Percentiles rank a stretch among this genome's conserved stretches.
Conservation (phyloP, 2,329 filamentous ascomycete species). For the Pyricularia sp. region DNA sequence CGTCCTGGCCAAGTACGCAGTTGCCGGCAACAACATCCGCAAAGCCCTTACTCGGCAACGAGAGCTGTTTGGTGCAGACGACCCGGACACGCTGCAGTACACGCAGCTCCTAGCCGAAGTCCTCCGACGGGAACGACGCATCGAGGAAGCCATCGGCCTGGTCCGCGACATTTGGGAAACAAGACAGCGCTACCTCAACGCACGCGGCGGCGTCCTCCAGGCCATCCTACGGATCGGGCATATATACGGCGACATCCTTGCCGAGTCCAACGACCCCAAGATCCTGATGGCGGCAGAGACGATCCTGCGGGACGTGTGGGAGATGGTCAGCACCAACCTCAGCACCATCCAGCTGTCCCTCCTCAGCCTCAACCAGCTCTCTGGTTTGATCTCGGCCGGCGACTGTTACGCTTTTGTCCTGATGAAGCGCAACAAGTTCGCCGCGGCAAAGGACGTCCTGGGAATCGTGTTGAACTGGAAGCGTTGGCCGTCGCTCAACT, state of each 20-base stretch:
- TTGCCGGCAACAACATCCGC: conserved; percentile 3
- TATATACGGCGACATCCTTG: conserved; percentile 4
- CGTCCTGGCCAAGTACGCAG: conserved; percentile 1
- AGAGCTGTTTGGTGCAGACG: conserved; percentile 1
- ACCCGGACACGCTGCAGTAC: conserved; percentile 5
- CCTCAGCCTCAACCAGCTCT: not conserved
- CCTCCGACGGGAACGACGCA: not conserved
- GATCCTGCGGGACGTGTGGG: conserved; percentile 5
- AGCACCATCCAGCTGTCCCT: not conserved
- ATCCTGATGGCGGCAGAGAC: conserved; percentile 2
- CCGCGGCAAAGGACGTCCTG: conserved; percentile 1
- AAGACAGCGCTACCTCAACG: not conserved
- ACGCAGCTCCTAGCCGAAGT: conserved; percentile 6
- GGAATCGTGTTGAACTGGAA: conserved; percentile 3
- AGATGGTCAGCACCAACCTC: conserved; percentile 2
- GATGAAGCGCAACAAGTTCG: conserved; percentile 5
- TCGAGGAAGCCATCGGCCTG: not conserved
- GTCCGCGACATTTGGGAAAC: conserved; percentile 2
- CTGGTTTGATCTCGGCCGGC: conserved; percentile 2
- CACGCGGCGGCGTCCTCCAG: not conserved
- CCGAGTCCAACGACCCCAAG: conserved; percentile 3
- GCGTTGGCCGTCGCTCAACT: not conserved
- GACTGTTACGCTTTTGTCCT: conserved; percentile 4
- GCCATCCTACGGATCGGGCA: conserved; percentile 4
- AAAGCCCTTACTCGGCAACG: not conserved